Evolutionary conservation across 1,284 basidiomycete genomes (phyloP).

Genomic region (Ceratobasidium papillatum): DNA sequence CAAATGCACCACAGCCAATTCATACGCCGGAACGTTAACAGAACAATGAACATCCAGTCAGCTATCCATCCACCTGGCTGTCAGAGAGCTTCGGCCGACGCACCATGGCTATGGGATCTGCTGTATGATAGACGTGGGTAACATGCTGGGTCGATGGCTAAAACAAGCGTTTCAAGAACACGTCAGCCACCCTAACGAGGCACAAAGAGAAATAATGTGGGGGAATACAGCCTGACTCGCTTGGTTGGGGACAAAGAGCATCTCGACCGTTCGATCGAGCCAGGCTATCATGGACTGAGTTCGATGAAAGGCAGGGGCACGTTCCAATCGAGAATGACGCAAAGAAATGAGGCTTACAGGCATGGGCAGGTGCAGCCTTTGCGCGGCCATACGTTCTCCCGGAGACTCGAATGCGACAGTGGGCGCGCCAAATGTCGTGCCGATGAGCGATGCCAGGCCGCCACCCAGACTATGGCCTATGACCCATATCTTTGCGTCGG

Average conservation of each 20-base stretch:
- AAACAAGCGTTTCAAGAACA: slow-evolving; percentile 17
- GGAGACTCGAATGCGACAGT: slow-evolving; percentile 90
- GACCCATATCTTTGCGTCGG: slow-evolving; percentile 89
- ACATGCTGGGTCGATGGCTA: slow-evolving; percentile 50
- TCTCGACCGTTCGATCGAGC: neutral
- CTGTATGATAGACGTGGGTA: slow-evolving; percentile 78
- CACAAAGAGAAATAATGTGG: neutral
- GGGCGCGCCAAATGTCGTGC: slow-evolving; percentile 93
- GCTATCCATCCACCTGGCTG: neutral
- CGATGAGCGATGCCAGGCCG: slow-evolving; percentile 85
- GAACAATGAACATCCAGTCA: slow-evolving; percentile 3
- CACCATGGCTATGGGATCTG: slow-evolving; percentile 69
- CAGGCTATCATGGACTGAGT: neutral
- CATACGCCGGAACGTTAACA: slow-evolving; percentile 4
- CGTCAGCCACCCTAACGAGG: neutral
- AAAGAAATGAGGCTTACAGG: slow-evolving; percentile 53
- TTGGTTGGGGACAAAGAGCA: neutral
- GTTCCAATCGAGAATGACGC: neutral
- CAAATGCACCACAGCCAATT: neutral
- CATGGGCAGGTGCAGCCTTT: slow-evolving; percentile 85
- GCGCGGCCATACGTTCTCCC: slow-evolving; percentile 87
- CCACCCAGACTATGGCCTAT: slow-evolving; percentile 91
- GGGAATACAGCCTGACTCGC: neutral
- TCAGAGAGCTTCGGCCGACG: slow-evolving; percentile 8
- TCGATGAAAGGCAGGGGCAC: neutral